Percentiles rank a stretch among this genome's conserved stretches.
These are phyloP conservation scores for Phtheirospermum japonicum DNA, from an alignment of 257 asterid genomes.

Conservation along the genomic window DNA sequence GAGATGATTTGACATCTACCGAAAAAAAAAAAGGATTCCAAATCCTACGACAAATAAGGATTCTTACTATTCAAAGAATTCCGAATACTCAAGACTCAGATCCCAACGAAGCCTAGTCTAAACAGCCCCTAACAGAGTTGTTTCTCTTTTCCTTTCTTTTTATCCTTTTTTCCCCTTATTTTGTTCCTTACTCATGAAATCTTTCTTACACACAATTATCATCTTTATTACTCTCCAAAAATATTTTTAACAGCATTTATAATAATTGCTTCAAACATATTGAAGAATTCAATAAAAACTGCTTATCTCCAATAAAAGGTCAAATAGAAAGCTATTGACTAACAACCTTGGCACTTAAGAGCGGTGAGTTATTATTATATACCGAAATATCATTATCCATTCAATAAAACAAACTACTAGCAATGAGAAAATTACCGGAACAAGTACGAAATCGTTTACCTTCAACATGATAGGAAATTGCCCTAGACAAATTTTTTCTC, in stretches of 20 bases:
- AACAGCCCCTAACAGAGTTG: too few species aligned
- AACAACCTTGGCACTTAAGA: background rate
- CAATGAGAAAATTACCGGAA: background rate
- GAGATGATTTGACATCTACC: too few species aligned
- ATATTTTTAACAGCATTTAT: background rate
- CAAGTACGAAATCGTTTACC: conserved; percentile 36
- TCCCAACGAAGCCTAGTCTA: too few species aligned
- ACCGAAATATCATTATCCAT: conserved; percentile 3
- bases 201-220: conserved; percentile 11
- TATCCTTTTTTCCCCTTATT: background rate
- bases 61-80: too few species aligned
- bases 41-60: too few species aligned
- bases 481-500: conserved; percentile 64
- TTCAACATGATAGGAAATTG: conserved; percentile 88
- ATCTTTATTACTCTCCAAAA: background rate
- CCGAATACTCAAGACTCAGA: too few species aligned
- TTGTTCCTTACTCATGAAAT: background rate
- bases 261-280: background rate
- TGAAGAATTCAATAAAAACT: background rate
- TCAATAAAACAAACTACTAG: background rate
- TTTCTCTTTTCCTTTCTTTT: too few species aligned
- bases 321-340: background rate
- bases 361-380: background rate
- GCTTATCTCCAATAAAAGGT: conserved; percentile 1
- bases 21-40: too few species aligned